Base-by-base conservation (phyloP, 2,329 filamentous ascomycete genomes). In the Fusarium scirpi region DNA sequence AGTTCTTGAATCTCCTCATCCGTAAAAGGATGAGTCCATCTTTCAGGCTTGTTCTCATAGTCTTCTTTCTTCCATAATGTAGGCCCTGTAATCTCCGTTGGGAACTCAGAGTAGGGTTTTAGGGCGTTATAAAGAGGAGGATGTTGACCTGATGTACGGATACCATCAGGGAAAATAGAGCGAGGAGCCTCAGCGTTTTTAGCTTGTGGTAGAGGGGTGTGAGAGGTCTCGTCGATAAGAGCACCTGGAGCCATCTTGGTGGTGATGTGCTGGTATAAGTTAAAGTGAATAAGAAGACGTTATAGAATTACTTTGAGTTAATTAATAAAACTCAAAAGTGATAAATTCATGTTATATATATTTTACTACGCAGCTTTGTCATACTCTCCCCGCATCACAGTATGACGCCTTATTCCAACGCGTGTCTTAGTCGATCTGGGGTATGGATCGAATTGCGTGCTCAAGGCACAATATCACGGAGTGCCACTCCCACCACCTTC, bases 11-110 rank as follows among this genome's bases (percentile, higher is more conserved):
- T 82, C 78, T 95, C 92, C 3, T 88, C 85, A 0, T 84, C 80
- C 0, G 86, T 90, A 76, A 95, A 93, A 5, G 82, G 82, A 78
- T 94, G 92, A 8, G 91, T 90, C 93, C 93, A 95, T 78, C 85
- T 85, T 73, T 92, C 89, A 0, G 91, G 89, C 69, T 86, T 82
- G 73, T 86, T 80, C 62, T 82, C 83, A 74, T 91, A 94, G 38
- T 93, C 90, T 43, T 89, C 87, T 11, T 86, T 85, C 62, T 86
- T 85, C 93, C 93, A 96, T 34, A 93, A 88, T 0, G 92, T 94
- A 1, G 88, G 88, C 8, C 92, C 92, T 0, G 85, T 84, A 76
- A 95, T 93, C 67, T 91, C 82, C 65, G 87, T 87, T 51, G 92
- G 92, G 76, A 94, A 95, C 15, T 86, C 85, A 0, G 86, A 84